These are phyloP conservation scores for Cucurbita maxima DNA, from an alignment of 306 rosid genomes.

Conservation along the genomic window DNA sequence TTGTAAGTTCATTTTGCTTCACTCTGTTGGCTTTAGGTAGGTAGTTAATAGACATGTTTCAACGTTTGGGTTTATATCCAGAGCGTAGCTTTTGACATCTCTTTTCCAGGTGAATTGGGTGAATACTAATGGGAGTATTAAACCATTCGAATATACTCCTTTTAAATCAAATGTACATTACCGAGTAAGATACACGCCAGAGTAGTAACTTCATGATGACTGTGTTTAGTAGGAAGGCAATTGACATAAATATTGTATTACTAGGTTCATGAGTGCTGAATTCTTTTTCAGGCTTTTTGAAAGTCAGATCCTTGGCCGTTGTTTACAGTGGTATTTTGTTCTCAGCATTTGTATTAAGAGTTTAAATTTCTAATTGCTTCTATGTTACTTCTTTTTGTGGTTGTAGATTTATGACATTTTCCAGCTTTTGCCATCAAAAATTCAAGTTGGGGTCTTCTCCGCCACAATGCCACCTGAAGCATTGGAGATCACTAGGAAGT, in stretches of 20 bases:
- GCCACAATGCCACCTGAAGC: constrained; percentile 99
- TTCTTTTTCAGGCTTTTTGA: not conserved
- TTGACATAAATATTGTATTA: not conserved
- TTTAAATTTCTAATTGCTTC: not conserved
- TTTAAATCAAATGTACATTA: not conserved
- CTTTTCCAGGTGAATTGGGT: not conserved
- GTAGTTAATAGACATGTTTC: too few relatives aligned
- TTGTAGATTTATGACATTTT: constrained; percentile 86
- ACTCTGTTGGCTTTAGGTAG: not conserved
- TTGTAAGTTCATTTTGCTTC: not conserved
- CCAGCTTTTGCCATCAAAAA: constrained; percentile 74
- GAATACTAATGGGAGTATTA: not conserved
- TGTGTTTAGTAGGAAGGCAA: not conserved
- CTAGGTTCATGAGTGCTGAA: not conserved
- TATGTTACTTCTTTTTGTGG: not conserved
- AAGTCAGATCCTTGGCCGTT: not conserved
- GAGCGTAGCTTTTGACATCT: not conserved
- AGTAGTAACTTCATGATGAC: not conserved
- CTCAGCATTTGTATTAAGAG: not conserved
- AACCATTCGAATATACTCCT: not conserved
- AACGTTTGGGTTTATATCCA: not conserved
- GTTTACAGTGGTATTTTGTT: not conserved
- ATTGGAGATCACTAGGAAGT: constrained; percentile 87
- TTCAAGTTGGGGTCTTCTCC: constrained; percentile 93
- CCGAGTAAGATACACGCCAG: not conserved